Conservation (phyloP, 1,284 basidiomycete genomes). For the Trametes versicolor region DNA sequence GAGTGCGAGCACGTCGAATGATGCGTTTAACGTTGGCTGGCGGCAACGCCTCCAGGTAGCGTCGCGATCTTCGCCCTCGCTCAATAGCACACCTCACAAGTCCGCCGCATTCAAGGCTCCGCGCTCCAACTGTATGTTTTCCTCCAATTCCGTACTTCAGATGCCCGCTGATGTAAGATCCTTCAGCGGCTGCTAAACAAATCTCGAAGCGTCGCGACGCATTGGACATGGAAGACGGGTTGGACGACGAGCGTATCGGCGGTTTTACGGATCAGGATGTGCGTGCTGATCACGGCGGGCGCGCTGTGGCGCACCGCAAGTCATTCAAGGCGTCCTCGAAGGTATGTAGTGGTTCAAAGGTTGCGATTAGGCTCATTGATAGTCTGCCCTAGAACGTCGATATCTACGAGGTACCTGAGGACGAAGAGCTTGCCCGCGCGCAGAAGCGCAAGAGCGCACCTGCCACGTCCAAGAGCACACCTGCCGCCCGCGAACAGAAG, state of each 20-base stretch:
- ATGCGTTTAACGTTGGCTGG: background rate
- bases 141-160: too few relatives aligned
- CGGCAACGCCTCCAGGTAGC: background rate
- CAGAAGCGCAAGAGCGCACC: conserved; percentile 1
- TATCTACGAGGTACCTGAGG: background rate
- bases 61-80: background rate
- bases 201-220: too few relatives aligned
- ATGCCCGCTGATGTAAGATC: too few relatives aligned
- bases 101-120: background rate
- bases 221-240: background rate
- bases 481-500: background rate
- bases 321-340: background rate
- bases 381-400: background rate
- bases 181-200: too few relatives aligned
- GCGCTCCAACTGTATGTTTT: background rate
- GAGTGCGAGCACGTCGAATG: background rate
- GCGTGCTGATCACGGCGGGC: background rate
- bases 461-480: background rate
- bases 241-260: background rate
- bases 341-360: background rate
- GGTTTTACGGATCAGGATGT: background rate
- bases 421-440: background rate
- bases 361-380: background rate
- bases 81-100: background rate
- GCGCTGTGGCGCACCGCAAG: background rate